Evolutionary conservation across 257 asterid genomes (phyloP), one percentile per base, ranked within the genome.

Genomic region (Fraxinus excelsior): DNA sequence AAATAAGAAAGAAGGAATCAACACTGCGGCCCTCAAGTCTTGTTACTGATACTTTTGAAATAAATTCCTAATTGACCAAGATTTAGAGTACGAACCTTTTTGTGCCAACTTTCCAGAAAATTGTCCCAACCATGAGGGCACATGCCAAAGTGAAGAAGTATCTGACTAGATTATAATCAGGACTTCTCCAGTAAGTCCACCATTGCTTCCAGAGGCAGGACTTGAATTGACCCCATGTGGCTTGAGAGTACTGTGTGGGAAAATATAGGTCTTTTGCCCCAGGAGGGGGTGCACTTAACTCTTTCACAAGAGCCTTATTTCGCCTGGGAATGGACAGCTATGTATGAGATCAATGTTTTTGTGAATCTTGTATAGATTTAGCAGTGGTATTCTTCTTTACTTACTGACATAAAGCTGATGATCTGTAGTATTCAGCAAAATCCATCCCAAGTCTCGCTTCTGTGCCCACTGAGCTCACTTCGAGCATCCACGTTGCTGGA

Each of bases 401-500:
- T 78, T 79, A 86, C 90, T 74, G 80, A 75, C 80, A 71, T 64
- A 88, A 82, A 40, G 85, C 10, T 72, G 92, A 74, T 35, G 87
- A 77, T 77, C 81, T 83, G 85, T 88, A 88, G 86, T 84, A 73
- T 74, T 88, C 88, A 18, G 83, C 89, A 64, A 88, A 86, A 83
- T 88, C 87, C 40, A 83, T 80, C 66, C 88, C 88, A 66, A 86
- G 88, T 25, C 80, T 81, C 4, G 62, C 18, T 78, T 88, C 92
- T 73, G 82, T 78, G 37, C 82, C 83, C 14, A 58, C 78, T 42
- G 90, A 86, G 76, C 86, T 88, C 44, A 82, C 88, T 76, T 85
- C 90, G 16, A 85, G 88, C 92, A 88, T 85, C 92, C 90, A 88
- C 13, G 89, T 84, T 31, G 92, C 90, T 80, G 90, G 89, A 83